Percentiles rank a stretch among this genome's conserved stretches.
phyloP scores from a whole-genome alignment of 2,329 filamentous ascomycete genomes.

The Cytospora mali region DNA sequence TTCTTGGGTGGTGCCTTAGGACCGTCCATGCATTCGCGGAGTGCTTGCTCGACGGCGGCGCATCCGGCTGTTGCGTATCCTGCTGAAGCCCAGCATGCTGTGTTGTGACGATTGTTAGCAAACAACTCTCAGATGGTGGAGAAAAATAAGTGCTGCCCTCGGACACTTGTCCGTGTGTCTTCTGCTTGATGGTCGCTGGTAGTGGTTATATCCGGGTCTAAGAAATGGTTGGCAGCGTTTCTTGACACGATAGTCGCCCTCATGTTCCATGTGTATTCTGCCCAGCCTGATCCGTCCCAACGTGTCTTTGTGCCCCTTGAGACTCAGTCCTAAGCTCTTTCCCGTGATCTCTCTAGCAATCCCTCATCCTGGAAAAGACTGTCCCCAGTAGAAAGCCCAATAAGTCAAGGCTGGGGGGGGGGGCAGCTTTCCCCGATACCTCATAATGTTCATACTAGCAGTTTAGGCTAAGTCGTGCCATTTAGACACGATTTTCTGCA shows the following conservation, averaged over 20 bases:
- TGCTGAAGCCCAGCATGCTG: conserved; percentile 83
- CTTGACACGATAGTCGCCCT: neutral
- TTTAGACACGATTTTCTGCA: neutral
- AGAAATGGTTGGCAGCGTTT: neutral
- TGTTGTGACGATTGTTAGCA: conserved; percentile 21
- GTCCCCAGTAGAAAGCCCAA: too few species aligned
- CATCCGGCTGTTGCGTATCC: conserved; percentile 67
- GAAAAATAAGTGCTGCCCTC: neutral
- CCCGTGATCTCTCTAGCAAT: too few species aligned
- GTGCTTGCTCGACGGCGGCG: conserved; percentile 59
- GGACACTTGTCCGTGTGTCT: conserved; percentile 1
- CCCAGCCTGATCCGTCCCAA: neutral
- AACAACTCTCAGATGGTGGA: neutral
- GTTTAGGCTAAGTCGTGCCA: neutral
- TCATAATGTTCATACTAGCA: neutral
- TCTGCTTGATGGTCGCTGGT: neutral
- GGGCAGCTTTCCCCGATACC: too few species aligned
- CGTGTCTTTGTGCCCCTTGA: too few species aligned
- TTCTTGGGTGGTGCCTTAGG: conserved; percentile 53
- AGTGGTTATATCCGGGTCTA: neutral
- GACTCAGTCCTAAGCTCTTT: too few species aligned
- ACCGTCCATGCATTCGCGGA: conserved; percentile 78
- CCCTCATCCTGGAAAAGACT: too few species aligned
- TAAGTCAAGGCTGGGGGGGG: too few species aligned
- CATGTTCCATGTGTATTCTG: too few species aligned